A percentile compares a stretch with the other conserved stretches of the same genome.
phyloP scores from a whole-genome alignment of 345 rosid genomes.

The Isatis tinctoria region DNA sequence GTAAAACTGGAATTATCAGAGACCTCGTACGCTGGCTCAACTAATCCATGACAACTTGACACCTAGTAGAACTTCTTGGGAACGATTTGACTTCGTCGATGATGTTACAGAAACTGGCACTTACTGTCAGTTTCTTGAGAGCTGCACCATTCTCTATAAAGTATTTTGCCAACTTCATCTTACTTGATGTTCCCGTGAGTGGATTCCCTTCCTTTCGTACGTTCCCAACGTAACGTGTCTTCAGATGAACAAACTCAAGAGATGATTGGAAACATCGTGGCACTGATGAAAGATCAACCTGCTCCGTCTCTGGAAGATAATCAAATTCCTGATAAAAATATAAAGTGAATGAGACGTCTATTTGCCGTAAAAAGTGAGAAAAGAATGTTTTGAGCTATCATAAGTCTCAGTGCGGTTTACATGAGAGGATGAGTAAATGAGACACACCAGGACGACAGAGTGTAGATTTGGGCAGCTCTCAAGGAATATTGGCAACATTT shows the following conservation, averaged over 20 bases:
- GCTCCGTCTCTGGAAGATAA: background rate
- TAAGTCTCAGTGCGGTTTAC: background rate
- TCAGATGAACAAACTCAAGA: constrained; percentile 22
- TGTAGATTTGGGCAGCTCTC: background rate
- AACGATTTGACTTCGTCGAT: constrained; percentile 7
- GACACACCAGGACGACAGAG: background rate
- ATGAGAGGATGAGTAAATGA: background rate
- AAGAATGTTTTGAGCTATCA: background rate
- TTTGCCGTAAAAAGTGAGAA: too few relatives aligned
- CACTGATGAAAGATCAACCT: background rate
- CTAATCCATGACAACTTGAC: constrained; percentile 23
- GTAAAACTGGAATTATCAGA: background rate
- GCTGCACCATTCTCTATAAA: constrained; percentile 16
- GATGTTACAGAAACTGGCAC: constrained; percentile 17
- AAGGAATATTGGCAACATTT: background rate
- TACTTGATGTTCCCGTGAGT: background rate
- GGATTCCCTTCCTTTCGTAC: background rate
- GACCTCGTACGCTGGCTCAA: constrained; percentile 2
- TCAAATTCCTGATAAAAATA: constrained; percentile 13
- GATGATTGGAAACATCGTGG: constrained; percentile 23
- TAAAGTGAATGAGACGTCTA: background rate
- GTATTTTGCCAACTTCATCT: constrained; percentile 22
- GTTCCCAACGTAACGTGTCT: background rate
- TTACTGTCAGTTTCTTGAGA: constrained; percentile 13
- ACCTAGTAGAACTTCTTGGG: constrained; percentile 10